Evolutionary conservation across 345 rosid genomes (phyloP).

Genomic region (Chamaenerion angustifolium): DNA sequence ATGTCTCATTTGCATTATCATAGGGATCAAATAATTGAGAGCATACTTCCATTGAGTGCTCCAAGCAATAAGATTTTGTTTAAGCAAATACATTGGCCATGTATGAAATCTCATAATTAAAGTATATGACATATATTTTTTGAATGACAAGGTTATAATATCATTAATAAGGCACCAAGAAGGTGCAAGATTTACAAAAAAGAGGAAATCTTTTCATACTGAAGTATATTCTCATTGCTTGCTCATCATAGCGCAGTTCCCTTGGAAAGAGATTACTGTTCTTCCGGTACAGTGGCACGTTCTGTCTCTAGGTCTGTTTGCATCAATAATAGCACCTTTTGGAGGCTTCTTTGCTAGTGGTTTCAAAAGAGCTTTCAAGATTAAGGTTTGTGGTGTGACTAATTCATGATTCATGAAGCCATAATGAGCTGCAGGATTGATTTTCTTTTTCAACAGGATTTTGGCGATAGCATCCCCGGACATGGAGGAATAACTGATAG

Average conservation of each 20-base stretch:
- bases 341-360: conserved; percentile 99
- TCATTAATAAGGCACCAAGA: too few relatives aligned
- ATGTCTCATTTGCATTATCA: too few relatives aligned
- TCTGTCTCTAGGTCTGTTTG: conserved; percentile 77
- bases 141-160: too few relatives aligned
- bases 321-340: conserved; percentile 97
- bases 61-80: too few relatives aligned
- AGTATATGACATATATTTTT: too few relatives aligned
- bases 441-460: conserved; percentile 41
- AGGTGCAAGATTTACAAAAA: too few relatives aligned
- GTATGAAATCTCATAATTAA: too few relatives aligned
- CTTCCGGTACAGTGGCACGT: conserved; percentile 97
- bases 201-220: too few relatives aligned
- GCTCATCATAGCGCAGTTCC: conserved; percentile 34
- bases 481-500: conserved; percentile 97
- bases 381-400: conserved; percentile 44
- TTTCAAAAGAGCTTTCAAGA: conserved; percentile 88
- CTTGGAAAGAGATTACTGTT: conserved; percentile 75
- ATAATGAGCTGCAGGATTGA: background rate
- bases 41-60: too few relatives aligned
- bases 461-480: conserved; percentile 99
- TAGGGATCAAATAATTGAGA: too few relatives aligned
- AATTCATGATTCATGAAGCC: background rate
- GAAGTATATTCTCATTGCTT: conserved; percentile 1
- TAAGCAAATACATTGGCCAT: too few relatives aligned